Evolutionary conservation across 208 protist genomes (phyloP).

Genomic region (Crithidia bombi): DNA sequence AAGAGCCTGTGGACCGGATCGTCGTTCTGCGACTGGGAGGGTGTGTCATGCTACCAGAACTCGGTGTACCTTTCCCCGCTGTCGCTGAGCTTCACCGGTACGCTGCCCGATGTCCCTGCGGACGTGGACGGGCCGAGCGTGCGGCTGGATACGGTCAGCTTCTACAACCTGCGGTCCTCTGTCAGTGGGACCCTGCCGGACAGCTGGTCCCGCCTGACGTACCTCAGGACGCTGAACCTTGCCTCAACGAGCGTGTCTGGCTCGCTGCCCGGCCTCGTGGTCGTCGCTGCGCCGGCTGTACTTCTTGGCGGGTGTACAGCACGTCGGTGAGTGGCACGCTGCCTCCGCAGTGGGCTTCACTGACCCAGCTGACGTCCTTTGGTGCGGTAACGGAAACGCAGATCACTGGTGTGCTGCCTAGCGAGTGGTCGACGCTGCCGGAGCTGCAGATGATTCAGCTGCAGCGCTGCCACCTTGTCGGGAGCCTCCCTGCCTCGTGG

Average conservation of each 20-base stretch:
- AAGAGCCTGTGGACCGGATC: slow-evolving; percentile 20
- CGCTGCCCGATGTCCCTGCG: slow-evolving; percentile 6
- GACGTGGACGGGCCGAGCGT: neutral
- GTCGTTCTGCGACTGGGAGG: slow-evolving; percentile 21
- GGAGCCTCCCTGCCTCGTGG: slow-evolving; percentile 7
- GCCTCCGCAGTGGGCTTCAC: neutral
- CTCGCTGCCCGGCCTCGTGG: neutral
- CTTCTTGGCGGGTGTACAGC: neutral
- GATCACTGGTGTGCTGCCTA: neutral
- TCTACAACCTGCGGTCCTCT: neutral
- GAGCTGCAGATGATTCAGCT: neutral
- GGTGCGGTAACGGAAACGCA: neutral
- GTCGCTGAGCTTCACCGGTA: neutral
- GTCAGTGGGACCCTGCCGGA: slow-evolving; percentile 8
- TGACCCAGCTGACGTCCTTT: neutral
- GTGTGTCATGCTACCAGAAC: neutral
- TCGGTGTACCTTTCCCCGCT: neutral
- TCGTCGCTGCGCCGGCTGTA: neutral
- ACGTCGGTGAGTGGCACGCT: neutral
- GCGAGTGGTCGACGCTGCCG: neutral
- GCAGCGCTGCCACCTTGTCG: neutral
- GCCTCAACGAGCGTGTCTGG: slow-evolving; percentile 1
- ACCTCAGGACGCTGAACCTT: neutral
- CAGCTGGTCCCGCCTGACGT: slow-evolving; percentile 5
- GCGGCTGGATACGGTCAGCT: neutral